phyloP scores from a whole-genome alignment of 1,139 yeast species.

The Debaryomyces udenii region DNA sequence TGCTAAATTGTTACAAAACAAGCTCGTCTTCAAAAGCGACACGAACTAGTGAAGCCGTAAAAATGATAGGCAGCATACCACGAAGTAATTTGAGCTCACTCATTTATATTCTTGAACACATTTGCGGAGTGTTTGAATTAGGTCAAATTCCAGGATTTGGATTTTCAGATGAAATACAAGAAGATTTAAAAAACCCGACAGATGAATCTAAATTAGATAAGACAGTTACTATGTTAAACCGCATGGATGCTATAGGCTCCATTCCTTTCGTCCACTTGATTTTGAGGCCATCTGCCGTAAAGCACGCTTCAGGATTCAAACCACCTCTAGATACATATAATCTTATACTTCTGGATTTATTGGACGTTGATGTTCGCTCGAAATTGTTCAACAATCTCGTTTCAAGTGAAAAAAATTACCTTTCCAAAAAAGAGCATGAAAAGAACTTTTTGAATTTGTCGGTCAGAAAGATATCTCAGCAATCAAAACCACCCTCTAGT shows the following conservation, averaged over 20 bases:
- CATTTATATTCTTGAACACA: constrained; percentile 40
- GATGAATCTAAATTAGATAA: constrained; percentile 17
- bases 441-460: constrained; percentile 19
- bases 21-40: constrained; percentile 1
- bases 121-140: constrained; percentile 30
- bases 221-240: constrained; percentile 28
- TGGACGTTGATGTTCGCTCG: constrained; percentile 28
- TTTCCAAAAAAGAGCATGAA: constrained; percentile 35
- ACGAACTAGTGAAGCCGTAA: constrained; percentile 25
- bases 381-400: constrained; percentile 31
- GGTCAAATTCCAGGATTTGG: constrained; percentile 33
- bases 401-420: constrained; percentile 33
- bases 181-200: constrained; percentile 18
- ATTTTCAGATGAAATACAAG: constrained; percentile 29
- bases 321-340: constrained; percentile 41
- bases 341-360: constrained; percentile 31
- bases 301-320: constrained; percentile 42
- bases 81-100: constrained; percentile 47
- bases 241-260: constrained; percentile 42
- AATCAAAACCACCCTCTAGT: neutral
- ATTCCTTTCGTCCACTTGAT: constrained; percentile 48
- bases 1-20: constrained; percentile 28
- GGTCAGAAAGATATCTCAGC: constrained; percentile 9
- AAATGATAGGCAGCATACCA: constrained; percentile 38
- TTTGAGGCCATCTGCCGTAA: constrained; percentile 44